A percentile compares a stretch with the other conserved stretches of the same genome.
phyloP scores from a whole-genome alignment of 1,284 basidiomycete genomes.

The Prillingera fragicola region DNA sequence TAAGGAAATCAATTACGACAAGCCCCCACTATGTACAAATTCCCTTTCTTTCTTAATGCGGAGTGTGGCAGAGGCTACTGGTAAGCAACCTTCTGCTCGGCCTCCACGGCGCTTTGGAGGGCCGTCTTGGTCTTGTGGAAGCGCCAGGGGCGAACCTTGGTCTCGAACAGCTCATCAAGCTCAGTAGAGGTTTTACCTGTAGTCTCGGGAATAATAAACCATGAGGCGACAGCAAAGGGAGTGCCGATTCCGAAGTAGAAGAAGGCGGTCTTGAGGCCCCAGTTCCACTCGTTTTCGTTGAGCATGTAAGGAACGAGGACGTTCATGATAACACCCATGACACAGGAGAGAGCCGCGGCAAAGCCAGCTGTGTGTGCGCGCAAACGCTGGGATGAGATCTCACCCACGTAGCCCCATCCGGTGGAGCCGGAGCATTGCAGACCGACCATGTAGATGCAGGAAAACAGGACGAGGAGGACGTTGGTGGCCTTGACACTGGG shows the following conservation, averaged over 20 bases:
- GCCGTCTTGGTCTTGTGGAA: constrained; percentile 28
- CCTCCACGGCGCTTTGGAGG: constrained; percentile 24
- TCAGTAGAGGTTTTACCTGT: constrained; percentile 28
- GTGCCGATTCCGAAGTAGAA: constrained; percentile 26
- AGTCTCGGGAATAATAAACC: constrained; percentile 33
- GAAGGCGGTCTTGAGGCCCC: constrained; percentile 29
- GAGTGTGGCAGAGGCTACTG: no score
- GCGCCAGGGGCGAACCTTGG: constrained; percentile 28
- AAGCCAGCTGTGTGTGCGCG: constrained; percentile 28
- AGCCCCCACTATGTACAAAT: no score
- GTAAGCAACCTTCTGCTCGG: constrained; percentile 16
- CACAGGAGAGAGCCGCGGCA: constrained; percentile 25
- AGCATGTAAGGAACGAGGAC: constrained; percentile 28
- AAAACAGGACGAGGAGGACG: constrained; percentile 23
- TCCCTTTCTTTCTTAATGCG: no score
- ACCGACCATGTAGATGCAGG: constrained; percentile 22
- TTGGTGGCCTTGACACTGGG: constrained; percentile 12
- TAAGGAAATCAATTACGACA: no score
- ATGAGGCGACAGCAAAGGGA: constrained; percentile 21
- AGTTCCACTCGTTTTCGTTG: constrained; percentile 10
- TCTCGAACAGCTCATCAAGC: constrained; percentile 35
- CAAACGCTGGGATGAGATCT: constrained; percentile 21
- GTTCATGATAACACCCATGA: constrained; percentile 27
- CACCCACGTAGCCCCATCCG: constrained; percentile 24
- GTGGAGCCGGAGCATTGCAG: constrained; percentile 22